Percentiles rank a stretch among this genome's conserved stretches.
phyloP scores from a whole-genome alignment of 352 stramenopile genomes.

The Globisporangium ultimum region DNA sequence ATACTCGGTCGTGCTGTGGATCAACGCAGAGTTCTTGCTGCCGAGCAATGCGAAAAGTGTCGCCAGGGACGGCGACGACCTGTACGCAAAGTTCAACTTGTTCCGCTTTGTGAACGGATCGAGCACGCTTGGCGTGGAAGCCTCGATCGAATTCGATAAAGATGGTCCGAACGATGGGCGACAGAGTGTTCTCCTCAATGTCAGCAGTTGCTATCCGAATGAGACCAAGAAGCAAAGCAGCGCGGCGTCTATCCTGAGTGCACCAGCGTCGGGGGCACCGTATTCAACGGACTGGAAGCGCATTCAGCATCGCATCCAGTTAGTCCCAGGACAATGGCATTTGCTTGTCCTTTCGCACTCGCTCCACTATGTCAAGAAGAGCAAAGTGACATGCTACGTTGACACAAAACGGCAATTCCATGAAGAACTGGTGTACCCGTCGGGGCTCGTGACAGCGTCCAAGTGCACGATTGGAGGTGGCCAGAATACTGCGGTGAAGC shows the following conservation, averaged over 20 bases:
- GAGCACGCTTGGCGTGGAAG: slow-evolving; percentile 68
- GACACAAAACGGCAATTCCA: slow-evolving; percentile 59
- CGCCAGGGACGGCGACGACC: neutral
- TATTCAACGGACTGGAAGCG: slow-evolving; percentile 50
- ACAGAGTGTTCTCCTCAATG: slow-evolving; percentile 34
- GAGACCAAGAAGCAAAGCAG: slow-evolving; percentile 17
- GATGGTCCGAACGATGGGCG: slow-evolving; percentile 18
- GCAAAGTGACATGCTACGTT: slow-evolving; percentile 72
- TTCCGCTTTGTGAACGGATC: slow-evolving; percentile 74
- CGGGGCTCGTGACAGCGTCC: slow-evolving; percentile 62
- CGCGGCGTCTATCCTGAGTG: slow-evolving; percentile 33
- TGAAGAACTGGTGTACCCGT: slow-evolving; percentile 78
- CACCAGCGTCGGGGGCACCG: slow-evolving; percentile 15
- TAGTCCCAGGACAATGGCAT: slow-evolving; percentile 54
- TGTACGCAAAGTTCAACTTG: slow-evolving; percentile 50
- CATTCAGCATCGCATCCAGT: slow-evolving; percentile 42
- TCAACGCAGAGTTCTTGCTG: slow-evolving; percentile 42
- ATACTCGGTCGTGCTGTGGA: slow-evolving; percentile 77
- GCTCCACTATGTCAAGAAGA: slow-evolving; percentile 85
- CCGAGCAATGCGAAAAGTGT: neutral
- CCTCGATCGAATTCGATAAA: slow-evolving; percentile 46
- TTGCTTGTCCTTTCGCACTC: slow-evolving; percentile 72
- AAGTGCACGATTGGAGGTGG: slow-evolving; percentile 72
- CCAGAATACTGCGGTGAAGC: slow-evolving; percentile 25
- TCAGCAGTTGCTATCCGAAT: slow-evolving; percentile 52